Evolutionary conservation across 495 filamentous ascomycete genomes (phyloP).

Genomic region (Lepidopterella palustris): DNA sequence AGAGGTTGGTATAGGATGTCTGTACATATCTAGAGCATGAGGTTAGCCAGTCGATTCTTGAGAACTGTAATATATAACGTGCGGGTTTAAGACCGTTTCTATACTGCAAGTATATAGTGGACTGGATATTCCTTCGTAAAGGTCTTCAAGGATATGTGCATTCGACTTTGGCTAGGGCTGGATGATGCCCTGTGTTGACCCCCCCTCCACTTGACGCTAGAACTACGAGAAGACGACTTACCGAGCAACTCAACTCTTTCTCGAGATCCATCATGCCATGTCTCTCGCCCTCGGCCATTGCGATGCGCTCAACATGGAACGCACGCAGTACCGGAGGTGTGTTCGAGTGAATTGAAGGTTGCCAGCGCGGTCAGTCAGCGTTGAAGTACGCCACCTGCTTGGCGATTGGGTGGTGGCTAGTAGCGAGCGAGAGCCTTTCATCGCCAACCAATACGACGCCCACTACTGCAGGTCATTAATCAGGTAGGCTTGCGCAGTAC

Average conservation of each 20-base stretch:
- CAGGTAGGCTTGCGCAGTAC: no score
- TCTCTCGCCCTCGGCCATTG: conserved; percentile 35
- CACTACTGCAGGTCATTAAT: no score
- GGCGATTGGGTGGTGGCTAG: not conserved
- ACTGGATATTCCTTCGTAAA: not conserved
- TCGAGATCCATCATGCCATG: conserved; percentile 57
- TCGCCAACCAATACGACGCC: not conserved
- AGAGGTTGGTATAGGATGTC: conserved; percentile 93
- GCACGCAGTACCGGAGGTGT: not conserved
- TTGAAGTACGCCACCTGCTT: not conserved
- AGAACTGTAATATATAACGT: not conserved
- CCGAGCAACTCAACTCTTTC: conserved; percentile 86
- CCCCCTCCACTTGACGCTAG: not conserved
- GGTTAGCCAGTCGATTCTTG: conserved; percentile 22
- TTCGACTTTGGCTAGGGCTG: not conserved
- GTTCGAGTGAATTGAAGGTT: not conserved
- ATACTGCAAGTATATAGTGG: not conserved
- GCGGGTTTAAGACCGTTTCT: not conserved
- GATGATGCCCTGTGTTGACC: not conserved
- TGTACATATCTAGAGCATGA: conserved; percentile 70
- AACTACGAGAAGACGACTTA: conserved; percentile 43
- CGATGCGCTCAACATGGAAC: not conserved
- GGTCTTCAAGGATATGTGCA: not conserved
- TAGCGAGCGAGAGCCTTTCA: conserved; percentile 2
- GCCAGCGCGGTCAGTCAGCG: conserved; percentile 3